Evolutionary conservation across 306 rosid species (phyloP).

Genomic region (Abrus precatorius): DNA sequence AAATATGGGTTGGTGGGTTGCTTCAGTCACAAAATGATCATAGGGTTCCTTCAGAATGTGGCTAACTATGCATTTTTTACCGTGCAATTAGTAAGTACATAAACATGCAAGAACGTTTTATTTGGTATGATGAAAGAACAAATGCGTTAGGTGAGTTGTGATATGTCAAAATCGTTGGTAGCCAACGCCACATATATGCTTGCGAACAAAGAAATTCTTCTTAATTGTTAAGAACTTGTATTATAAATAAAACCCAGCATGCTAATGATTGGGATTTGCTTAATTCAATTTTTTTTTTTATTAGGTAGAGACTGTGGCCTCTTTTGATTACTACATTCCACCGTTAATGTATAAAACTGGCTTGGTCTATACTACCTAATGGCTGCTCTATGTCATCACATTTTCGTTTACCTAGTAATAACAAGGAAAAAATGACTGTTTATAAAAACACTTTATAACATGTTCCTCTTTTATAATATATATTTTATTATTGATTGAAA

Average conservation of each 20-base stretch:
- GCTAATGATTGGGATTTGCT: constrained; percentile 20
- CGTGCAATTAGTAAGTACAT: constrained; percentile 1
- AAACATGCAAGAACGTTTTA: constrained; percentile 17
- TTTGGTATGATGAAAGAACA: neutral
- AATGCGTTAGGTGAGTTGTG: constrained; percentile 44
- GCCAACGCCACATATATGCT: constrained; percentile 29
- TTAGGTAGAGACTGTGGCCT: constrained; percentile 42
- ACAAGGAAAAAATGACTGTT: no score
- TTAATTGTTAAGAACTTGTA: neutral
- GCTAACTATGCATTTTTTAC: constrained; percentile 38
- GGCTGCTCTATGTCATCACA: no score
- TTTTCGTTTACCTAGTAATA: no score
- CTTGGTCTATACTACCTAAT: no score
- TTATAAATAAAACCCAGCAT: constrained; percentile 1
- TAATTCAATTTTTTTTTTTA: neutral
- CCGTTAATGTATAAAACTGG: constrained; percentile 13
- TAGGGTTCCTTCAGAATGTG: constrained; percentile 56
- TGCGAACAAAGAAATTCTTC: constrained; percentile 41
- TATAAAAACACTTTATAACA: no score
- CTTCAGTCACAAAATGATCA: constrained; percentile 47
- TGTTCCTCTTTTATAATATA: no score
- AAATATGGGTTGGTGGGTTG: constrained; percentile 56
- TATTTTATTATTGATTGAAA: no score
- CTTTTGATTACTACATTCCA: constrained; percentile 44
- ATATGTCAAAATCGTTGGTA: constrained; percentile 45